Evolutionary conservation across 1,139 yeast species (phyloP), one percentile per base, ranked within the genome.

Genomic region (Scheffersomyces segobiensis): DNA sequence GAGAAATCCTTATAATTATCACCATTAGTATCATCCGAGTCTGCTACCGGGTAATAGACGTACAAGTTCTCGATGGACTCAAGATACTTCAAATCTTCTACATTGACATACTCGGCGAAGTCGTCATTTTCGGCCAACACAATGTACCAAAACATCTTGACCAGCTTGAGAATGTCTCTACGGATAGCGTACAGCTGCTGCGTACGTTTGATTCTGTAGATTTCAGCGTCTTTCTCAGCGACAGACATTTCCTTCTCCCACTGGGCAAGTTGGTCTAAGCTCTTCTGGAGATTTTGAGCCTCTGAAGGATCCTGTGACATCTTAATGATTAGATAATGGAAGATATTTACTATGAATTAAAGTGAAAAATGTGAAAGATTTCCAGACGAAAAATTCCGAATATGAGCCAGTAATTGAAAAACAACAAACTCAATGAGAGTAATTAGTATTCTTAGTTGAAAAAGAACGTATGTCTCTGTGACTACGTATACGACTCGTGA

Each of bases 131-230:
- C 91, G 0, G 92, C 89, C 21, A 89, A 73, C 0, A 88, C 91
- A 58, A 88, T 83, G 70, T 87, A 88, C 96, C 96, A 89, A 69
- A 89, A 88, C 62, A 84, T 85, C 0, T 91, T 90, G 53, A 89
- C 83, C 4, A 76, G 68, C 10, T 65, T 59, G 24, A 86, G 74
- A 26, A 81, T 74, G 10, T 66, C 68, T 53, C 88, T 77, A 65
- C 96, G 75, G 56, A 79, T 72, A 10, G 66, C 69, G 67, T 83
- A 88, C 18, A 87, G 77, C 24, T 80, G 76, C 60, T 81, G 82
- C 12, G 89, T 81, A 51, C 79, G 74, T 56, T 75, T 74, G 55
- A 87, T 73, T 57, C 90, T 78, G 64, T 68, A 77, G 49, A 78
- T 67, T 57, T 77, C 91, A 18, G 84, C 83, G 50, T 86, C 84